Evolutionary conservation across 257 asterid genomes (phyloP).

Genomic region (Rauvolfia tetraphylla): DNA sequence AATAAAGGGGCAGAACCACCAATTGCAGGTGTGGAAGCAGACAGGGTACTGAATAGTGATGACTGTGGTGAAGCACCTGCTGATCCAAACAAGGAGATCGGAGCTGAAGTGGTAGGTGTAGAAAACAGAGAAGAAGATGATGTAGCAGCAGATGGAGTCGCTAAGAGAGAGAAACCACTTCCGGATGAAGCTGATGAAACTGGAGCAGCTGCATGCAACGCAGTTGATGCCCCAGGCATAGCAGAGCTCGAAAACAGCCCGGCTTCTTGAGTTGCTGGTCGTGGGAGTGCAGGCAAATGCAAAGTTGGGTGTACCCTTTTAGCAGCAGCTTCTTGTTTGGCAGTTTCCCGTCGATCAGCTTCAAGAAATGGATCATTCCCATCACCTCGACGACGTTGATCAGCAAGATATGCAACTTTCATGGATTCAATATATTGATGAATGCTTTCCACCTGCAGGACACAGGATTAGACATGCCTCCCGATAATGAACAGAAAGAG

Average conservation of each 20-base stretch:
- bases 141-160: conserved; percentile 60
- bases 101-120: conserved; percentile 63
- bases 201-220: conserved; percentile 38
- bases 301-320: conserved; percentile 89
- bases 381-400: conserved; percentile 79
- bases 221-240: conserved; percentile 49
- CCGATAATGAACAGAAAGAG: background rate
- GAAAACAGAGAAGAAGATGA: conserved; percentile 63
- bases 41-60: conserved; percentile 54
- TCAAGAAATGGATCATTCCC: conserved; percentile 85
- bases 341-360: conserved; percentile 92
- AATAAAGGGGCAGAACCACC: conserved; percentile 49
- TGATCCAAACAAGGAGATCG: conserved; percentile 55
- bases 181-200: conserved; percentile 53
- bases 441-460: conserved; percentile 74
- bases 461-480: background rate
- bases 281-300: conserved; percentile 70
- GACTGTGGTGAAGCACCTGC: conserved; percentile 63
- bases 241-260: conserved; percentile 50
- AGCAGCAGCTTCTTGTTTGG: conserved; percentile 95
- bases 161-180: conserved; percentile 60
- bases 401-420: conserved; percentile 91
- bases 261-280: conserved; percentile 48
- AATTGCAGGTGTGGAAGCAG: conserved; percentile 53
- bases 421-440: conserved; percentile 95